These are phyloP conservation scores for Phytopythium ostracodes DNA, from an alignment of 352 stramenopile genomes.

Conservation along the genomic window DNA sequence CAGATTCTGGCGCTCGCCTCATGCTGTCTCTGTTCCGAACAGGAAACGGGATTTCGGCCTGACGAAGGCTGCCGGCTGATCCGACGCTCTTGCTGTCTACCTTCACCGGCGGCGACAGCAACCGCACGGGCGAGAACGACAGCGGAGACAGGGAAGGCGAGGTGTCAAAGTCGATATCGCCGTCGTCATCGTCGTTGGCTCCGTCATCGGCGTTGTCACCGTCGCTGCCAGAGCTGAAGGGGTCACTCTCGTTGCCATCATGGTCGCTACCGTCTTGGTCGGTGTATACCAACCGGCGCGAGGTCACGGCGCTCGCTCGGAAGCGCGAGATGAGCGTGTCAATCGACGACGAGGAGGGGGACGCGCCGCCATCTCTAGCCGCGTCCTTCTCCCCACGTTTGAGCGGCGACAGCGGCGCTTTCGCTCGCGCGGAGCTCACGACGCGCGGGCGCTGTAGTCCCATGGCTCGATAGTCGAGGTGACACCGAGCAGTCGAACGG, in stretches of 20 bases:
- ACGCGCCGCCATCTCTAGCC: background rate
- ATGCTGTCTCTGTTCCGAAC: conserved; percentile 7
- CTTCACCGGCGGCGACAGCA: background rate
- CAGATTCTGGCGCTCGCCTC: background rate
- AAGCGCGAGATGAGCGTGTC: conserved; percentile 51
- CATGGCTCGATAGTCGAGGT: background rate
- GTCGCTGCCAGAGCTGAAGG: background rate
- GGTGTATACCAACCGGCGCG: background rate
- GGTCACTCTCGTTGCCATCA: conserved; percentile 1
- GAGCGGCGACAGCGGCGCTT: background rate
- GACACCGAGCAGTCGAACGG: background rate
- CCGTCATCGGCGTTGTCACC: background rate
- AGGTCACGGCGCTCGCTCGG: conserved; percentile 21
- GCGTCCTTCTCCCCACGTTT: background rate
- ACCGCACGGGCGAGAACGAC: background rate
- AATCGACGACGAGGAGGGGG: conserved; percentile 14
- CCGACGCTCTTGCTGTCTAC: background rate
- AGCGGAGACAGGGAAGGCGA: conserved; percentile 6
- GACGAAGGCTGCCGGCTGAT: background rate
- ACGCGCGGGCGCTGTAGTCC: background rate
- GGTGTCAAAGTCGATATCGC: background rate
- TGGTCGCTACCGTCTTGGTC: conserved; percentile 8
- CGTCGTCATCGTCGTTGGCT: background rate
- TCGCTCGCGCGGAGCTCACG: background rate
- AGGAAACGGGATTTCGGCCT: background rate